Conservation (phyloP, 2,329 filamentous ascomycete species). For the Alternaria alternata region DNA sequence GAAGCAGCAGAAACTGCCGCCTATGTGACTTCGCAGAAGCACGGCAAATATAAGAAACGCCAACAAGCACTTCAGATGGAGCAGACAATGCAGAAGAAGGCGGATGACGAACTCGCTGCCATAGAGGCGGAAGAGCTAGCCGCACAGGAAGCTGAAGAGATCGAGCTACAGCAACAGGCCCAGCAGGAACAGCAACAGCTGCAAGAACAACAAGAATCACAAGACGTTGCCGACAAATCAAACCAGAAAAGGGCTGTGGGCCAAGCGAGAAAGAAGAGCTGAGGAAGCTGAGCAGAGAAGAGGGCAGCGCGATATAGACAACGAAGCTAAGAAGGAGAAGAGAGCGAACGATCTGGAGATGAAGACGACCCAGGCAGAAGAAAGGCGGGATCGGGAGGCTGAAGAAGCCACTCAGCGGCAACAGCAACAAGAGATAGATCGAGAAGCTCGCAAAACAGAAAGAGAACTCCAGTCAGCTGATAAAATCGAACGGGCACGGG, state of each 20-base stretch:
- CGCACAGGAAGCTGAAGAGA: background rate
- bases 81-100: background rate
- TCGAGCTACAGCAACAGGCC: background rate
- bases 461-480: background rate
- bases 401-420: background rate
- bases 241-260: background rate
- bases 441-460: background rate
- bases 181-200: background rate
- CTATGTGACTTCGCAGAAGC: background rate
- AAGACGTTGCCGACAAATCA: background rate
- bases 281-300: background rate
- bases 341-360: background rate
- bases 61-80: background rate
- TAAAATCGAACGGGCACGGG: background rate
- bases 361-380: background rate
- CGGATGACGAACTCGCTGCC: background rate
- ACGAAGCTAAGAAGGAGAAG: background rate
- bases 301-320: background rate
- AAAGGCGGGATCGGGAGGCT: background rate
- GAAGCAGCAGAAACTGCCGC: background rate
- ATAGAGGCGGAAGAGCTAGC: background rate
- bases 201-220: background rate
- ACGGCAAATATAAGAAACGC: background rate
- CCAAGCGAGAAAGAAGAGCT: background rate
- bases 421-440: slow-evolving; percentile 2